phyloP scores from a whole-genome alignment of 202 grass and related monocot species.

The Digitaria exilis region DNA sequence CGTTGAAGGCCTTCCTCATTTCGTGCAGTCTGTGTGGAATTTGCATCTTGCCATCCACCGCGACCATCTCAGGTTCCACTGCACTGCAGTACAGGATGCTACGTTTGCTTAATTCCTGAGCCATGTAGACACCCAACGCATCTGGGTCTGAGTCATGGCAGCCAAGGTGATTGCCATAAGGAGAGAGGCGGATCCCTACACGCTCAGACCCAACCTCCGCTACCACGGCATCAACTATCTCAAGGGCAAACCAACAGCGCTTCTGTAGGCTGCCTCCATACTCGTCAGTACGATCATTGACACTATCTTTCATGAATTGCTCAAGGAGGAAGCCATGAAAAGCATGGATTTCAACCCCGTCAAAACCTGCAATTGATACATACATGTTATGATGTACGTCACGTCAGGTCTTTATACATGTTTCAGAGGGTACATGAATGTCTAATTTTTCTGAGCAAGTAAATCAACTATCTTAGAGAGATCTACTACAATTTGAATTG shows the following conservation, averaged over 20 bases:
- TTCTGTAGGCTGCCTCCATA: constrained; percentile 70
- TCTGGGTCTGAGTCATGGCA: constrained; percentile 65
- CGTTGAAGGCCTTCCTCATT: constrained; percentile 61
- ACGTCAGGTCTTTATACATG: constrained; percentile 2
- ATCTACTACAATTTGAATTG: background rate
- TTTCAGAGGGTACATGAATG: background rate
- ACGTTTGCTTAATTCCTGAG: constrained; percentile 44
- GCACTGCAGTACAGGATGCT: constrained; percentile 55
- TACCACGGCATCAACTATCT: constrained; percentile 56
- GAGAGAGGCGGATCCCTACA: constrained; percentile 69
- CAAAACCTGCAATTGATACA: constrained; percentile 53
- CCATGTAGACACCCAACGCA: constrained; percentile 61
- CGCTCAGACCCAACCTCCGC: constrained; percentile 44
- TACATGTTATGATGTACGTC: background rate
- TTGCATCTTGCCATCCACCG: constrained; percentile 23
- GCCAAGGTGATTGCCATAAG: constrained; percentile 47
- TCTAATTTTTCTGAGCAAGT: background rate
- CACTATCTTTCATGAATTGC: constrained; percentile 80
- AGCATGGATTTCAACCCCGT: constrained; percentile 72
- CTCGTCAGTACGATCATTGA: constrained; percentile 64
- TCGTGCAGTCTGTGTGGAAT: constrained; percentile 40
- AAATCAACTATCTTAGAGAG: background rate
- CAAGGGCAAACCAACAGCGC: constrained; percentile 61
- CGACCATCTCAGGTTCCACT: constrained; percentile 56
- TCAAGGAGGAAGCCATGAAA: constrained; percentile 70